Evolutionary conservation across 176 grass and related monocot genomes (phyloP), one percentile per base, ranked within the genome.

Genomic region (Aegilops sharonensis): DNA sequence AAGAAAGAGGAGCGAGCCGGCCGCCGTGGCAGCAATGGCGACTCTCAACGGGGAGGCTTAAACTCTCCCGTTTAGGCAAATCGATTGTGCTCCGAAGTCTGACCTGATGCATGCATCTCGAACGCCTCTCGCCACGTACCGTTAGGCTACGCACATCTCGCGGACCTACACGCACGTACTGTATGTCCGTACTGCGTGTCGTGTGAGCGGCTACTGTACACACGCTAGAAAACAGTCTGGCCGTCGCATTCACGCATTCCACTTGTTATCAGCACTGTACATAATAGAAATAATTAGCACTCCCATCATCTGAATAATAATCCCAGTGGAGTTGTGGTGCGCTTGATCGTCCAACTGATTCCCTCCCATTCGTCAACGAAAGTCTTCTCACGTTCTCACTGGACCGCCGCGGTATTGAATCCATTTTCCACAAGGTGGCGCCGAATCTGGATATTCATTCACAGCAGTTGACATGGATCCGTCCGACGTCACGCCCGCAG

Each of bases 301-400:
- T 20, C 17, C 54, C 52, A 56, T 56, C 52, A 20, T 56, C 15
- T 20, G 52, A 56, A 56, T 56, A 77, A 2, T 27, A 77, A 20
- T 61, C 76, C 18, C 40, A 47, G 12, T 12, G 25, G 25, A 21
- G 60, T 20, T 40, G 32, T 12, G 25, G 20, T 8, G 60, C 31
- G 4, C 20, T 8, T 14, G 20, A 2, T 52, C 35, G 35, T 36
- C 20, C n/a, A 31, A 25, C 30, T 17, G 20, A 37, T 63, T 82
- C 65, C 39, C 73, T 45, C 42, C 43, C 43, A 40, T 43, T 78
- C 64, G 78, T 90, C 78, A 64, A 56, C 50, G 8, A 6, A 86
- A 86, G 39, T 39, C 23, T 40, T 64, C 39, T 7, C 23, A n/a
- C 36, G 63, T 82, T 42, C 64, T 35, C 77, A 39, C 14, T 32